Conservation (phyloP, 2,329 filamentous ascomycete species). For the Macrophomina pseudophaseolina region DNA sequence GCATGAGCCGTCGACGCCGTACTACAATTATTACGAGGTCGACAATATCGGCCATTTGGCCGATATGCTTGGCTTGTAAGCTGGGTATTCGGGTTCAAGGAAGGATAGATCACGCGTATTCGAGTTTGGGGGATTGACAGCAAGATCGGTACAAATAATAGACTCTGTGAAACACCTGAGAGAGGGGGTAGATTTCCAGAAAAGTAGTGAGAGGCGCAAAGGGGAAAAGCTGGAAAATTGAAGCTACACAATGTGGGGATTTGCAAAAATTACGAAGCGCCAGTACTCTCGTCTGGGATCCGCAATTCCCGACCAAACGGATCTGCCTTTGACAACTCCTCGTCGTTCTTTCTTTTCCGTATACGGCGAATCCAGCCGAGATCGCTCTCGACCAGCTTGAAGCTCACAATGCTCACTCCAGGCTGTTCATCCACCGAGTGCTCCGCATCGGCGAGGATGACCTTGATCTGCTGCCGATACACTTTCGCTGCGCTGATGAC, state of each 20-base stretch:
- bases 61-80: slow-evolving; percentile 9
- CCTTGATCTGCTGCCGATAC: background rate
- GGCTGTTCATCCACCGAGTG: background rate
- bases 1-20: slow-evolving; percentile 22
- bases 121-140: no score
- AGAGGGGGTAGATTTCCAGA: no score
- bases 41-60: slow-evolving; percentile 20
- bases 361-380: background rate
- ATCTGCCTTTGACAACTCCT: background rate
- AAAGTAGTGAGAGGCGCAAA: no score
- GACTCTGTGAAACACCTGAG: no score
- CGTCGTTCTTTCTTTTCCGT: background rate
- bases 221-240: no score
- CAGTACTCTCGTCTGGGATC: background rate
- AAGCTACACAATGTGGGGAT: no score
- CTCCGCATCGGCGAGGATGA: background rate
- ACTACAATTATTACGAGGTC: slow-evolving; percentile 25
- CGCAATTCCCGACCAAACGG: background rate
- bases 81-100: background rate
- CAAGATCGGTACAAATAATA: no score
- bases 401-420: background rate
- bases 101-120: no score
- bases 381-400: background rate
- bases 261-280: background rate
- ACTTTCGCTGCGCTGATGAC: background rate